Percentiles rank a stretch among this genome's conserved stretches.
phyloP scores from a whole-genome alignment of 2,329 filamentous ascomycete genomes.

The Exophiala spinifera region DNA sequence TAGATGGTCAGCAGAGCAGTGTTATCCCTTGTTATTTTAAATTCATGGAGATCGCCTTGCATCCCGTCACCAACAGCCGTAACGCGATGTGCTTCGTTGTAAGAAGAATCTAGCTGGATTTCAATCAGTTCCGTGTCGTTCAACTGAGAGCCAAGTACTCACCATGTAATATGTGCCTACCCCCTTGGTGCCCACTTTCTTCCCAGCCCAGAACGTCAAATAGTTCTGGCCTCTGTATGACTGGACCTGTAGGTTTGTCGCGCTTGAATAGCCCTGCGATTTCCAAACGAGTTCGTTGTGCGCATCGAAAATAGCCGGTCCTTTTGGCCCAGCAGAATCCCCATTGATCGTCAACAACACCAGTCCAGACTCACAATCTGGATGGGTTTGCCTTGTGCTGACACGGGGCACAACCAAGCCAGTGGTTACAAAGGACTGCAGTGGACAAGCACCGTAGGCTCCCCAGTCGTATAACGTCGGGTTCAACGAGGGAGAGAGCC shows the following conservation, averaged over 20 bases:
- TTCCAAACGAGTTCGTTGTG: slow-evolving; percentile 49
- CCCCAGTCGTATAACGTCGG: slow-evolving; percentile 18
- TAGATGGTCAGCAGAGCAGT: slow-evolving; percentile 26
- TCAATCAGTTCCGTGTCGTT: background rate
- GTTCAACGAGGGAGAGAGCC: slow-evolving; percentile 17
- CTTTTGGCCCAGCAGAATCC: slow-evolving; percentile 33
- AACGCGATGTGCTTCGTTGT: slow-evolving; percentile 20
- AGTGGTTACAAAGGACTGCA: slow-evolving; percentile 19
- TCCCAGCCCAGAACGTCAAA: slow-evolving; percentile 51
- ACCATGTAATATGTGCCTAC: slow-evolving; percentile 48
- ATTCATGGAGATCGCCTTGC: slow-evolving; percentile 28
- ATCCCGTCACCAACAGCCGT: slow-evolving; percentile 17
- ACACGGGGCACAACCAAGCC: slow-evolving; percentile 18
- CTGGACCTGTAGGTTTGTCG: slow-evolving; percentile 48
- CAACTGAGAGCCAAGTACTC: slow-evolving; percentile 30
- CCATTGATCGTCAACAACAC: slow-evolving; percentile 43
- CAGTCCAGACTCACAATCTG: slow-evolving; percentile 40
- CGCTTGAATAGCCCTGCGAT: slow-evolving; percentile 34
- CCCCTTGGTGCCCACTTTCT: slow-evolving; percentile 48
- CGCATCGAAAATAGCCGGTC: slow-evolving; percentile 46
- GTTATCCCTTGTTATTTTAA: slow-evolving; percentile 19
- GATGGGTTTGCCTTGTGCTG: slow-evolving; percentile 29
- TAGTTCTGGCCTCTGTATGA: slow-evolving; percentile 43
- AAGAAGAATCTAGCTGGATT: slow-evolving; percentile 24
- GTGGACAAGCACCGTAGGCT: slow-evolving; percentile 16